phyloP scores from a whole-genome alignment of 371 early-diverging fungal species.

The Nosema muscidifuracis region DNA sequence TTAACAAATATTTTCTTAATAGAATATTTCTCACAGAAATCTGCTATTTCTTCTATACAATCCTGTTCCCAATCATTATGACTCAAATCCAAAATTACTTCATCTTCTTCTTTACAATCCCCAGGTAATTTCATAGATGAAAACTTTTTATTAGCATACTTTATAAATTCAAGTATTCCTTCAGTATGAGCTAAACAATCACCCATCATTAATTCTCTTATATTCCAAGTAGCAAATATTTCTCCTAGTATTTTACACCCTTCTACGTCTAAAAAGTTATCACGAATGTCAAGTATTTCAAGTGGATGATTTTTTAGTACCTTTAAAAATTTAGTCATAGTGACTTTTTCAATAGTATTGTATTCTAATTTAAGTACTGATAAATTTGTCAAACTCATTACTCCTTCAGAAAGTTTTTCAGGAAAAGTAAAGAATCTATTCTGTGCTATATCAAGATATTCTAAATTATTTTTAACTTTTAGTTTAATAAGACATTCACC shows the following conservation, averaged over 20 bases:
- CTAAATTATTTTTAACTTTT: slow-evolving; percentile 51
- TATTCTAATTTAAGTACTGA: slow-evolving; percentile 56
- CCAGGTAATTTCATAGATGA: slow-evolving; percentile 34
- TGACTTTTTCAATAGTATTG: slow-evolving; percentile 59
- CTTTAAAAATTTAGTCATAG: slow-evolving; percentile 50
- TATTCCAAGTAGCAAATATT: slow-evolving; percentile 42
- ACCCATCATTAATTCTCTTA: slow-evolving; percentile 50
- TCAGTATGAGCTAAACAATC: slow-evolving; percentile 58
- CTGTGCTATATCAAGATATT: slow-evolving; percentile 57
- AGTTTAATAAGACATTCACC: slow-evolving; percentile 40
- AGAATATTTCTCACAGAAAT: slow-evolving; percentile 34
- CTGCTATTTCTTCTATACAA: slow-evolving; percentile 29
- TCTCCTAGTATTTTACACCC: slow-evolving; percentile 49
- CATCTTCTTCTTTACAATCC: slow-evolving; percentile 7
- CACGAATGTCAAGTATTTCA: slow-evolving; percentile 59
- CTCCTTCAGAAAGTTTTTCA: slow-evolving; percentile 44
- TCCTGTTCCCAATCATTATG: slow-evolving; percentile 60
- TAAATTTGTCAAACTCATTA: slow-evolving; percentile 53
- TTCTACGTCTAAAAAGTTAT: slow-evolving; percentile 60
- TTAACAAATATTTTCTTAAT: slow-evolving; percentile 47
- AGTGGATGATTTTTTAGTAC: slow-evolving; percentile 35
- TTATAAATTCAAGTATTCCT: slow-evolving; percentile 52
- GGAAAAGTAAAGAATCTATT: slow-evolving; percentile 60
- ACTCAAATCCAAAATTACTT: slow-evolving; percentile 56
- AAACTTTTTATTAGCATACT: slow-evolving; percentile 21